These are phyloP conservation scores for Rhizophagus sp. DNA, from an alignment of 192 early-diverging fungal genomes.

Conservation along the genomic window DNA sequence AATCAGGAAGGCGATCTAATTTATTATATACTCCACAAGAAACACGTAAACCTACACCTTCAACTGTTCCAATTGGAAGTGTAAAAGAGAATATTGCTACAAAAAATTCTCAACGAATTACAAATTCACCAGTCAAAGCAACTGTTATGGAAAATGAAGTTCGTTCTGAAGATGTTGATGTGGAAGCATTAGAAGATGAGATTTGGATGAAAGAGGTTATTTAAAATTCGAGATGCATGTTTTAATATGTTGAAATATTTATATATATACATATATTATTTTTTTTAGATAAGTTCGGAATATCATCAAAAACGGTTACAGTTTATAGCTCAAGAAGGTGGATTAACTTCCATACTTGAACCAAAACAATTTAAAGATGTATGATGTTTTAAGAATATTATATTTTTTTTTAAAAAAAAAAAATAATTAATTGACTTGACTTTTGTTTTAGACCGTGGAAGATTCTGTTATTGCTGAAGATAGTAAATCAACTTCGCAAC, in stretches of 20 bases:
- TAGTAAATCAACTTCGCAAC: background rate
- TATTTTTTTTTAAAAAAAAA: background rate
- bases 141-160: background rate
- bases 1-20: background rate
- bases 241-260: background rate
- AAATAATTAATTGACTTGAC: background rate
- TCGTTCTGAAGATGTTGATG: background rate
- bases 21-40: background rate
- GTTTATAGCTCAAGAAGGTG: conserved; percentile 18
- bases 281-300: conserved; percentile 12
- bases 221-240: background rate
- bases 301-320: conserved; percentile 18
- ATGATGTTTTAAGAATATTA: background rate
- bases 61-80: background rate
- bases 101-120: background rate
- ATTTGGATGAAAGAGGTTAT: conserved; percentile 17
- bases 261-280: background rate
- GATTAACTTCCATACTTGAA: background rate
- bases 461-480: background rate
- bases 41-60: background rate
- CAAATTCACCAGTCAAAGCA: background rate
- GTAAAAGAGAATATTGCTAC: background rate
- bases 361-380: no score
- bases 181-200: conserved; percentile 12
- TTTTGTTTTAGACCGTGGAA: background rate